Evolutionary conservation across 2,329 filamentous ascomycete genomes (phyloP).

Genomic region (Cladosporium sp.): DNA sequence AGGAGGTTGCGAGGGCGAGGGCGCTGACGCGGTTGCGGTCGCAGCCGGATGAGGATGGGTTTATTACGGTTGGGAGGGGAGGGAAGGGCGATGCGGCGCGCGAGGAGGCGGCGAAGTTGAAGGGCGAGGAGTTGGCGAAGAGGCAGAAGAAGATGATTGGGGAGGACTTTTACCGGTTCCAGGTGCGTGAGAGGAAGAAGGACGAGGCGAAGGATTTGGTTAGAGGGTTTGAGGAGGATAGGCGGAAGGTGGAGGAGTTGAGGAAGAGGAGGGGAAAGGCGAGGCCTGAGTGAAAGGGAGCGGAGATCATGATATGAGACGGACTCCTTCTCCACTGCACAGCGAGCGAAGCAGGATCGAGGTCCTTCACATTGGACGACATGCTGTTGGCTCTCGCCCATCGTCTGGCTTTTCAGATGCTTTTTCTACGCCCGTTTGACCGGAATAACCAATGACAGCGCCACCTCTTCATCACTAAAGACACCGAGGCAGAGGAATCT

Average conservation of each 20-base stretch:
- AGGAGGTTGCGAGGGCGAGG: conserved; percentile 59
- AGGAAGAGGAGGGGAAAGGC: conserved; percentile 60
- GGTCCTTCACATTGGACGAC: too few relatives aligned
- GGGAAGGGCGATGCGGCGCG: conserved; percentile 67
- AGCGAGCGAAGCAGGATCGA: too few relatives aligned
- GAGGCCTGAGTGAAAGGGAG: conserved; percentile 28
- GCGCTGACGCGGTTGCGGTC: conserved; percentile 60
- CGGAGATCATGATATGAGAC: too few relatives aligned
- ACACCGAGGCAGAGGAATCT: too few relatives aligned
- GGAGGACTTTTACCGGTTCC: conserved; percentile 77
- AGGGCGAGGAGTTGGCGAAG: conserved; percentile 57
- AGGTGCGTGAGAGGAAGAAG: conserved; percentile 73
- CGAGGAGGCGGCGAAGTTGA: conserved; percentile 60
- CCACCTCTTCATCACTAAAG: too few relatives aligned
- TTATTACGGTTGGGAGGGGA: conserved; percentile 82
- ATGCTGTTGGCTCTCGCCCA: too few relatives aligned
- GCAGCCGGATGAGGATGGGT: conserved; percentile 89
- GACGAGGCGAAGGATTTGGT: conserved; percentile 63
- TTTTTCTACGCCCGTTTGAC: too few relatives aligned
- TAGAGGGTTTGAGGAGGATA: conserved; percentile 70
- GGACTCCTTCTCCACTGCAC: too few relatives aligned
- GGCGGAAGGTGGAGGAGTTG: conserved; percentile 64
- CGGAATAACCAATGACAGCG: too few relatives aligned
- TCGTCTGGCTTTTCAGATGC: too few relatives aligned
- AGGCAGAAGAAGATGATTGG: conserved; percentile 55